Percentiles rank a stretch among this genome's conserved stretches.
Evolutionary conservation across 2,329 filamentous ascomycete species (phyloP).

Genomic region (Botrytis byssoidea): DNA sequence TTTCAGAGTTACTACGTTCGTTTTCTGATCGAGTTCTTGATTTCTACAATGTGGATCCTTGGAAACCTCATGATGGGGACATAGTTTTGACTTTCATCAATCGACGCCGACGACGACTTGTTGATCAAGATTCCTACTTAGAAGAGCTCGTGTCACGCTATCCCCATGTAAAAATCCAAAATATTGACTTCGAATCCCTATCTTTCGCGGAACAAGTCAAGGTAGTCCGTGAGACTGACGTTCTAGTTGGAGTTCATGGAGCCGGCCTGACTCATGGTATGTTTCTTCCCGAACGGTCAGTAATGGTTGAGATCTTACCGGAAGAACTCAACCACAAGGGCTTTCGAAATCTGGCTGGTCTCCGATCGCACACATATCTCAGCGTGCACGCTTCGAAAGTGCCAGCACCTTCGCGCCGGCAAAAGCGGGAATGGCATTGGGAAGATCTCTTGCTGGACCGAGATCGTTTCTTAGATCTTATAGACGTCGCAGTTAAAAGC

Average conservation of each 20-base stretch:
- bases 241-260: background rate
- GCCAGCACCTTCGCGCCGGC: background rate
- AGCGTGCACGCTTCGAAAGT: background rate
- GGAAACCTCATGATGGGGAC: background rate
- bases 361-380: background rate
- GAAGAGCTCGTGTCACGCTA: background rate
- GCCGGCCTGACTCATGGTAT: background rate
- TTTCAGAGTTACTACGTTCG: background rate
- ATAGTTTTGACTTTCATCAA: background rate
- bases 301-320: slow-evolving; percentile 2
- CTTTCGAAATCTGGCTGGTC: background rate
- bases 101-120: background rate
- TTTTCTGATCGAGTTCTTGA: slow-evolving; percentile 16
- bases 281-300: background rate
- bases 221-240: background rate
- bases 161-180: background rate
- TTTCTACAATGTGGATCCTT: slow-evolving; percentile 11
- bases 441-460: background rate
- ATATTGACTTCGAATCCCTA: slow-evolving; percentile 1
- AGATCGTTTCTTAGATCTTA: background rate
- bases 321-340: background rate
- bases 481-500: background rate
- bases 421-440: background rate
- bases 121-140: background rate
- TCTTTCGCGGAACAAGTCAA: background rate